Evolutionary conservation across 345 rosid species (phyloP).

Genomic region (Salix dunnii): DNA sequence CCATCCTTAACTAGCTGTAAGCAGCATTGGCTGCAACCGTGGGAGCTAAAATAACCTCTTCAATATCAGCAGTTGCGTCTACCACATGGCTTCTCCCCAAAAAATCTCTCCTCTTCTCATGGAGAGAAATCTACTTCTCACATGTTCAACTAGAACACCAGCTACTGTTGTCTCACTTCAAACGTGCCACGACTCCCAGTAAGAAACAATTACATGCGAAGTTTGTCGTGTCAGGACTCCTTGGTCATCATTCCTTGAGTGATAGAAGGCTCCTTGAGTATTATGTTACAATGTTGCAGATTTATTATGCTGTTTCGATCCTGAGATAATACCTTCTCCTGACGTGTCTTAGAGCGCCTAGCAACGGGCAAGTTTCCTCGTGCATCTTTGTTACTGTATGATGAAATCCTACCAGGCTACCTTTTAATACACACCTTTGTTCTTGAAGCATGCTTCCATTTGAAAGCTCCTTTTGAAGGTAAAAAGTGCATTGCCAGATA

Average conservation of each 20-base stretch:
- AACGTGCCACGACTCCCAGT: not conserved
- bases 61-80: not conserved
- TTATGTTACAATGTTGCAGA: not conserved
- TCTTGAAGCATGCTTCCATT: constrained; percentile 6
- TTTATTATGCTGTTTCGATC: not conserved
- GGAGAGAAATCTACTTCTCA: not conserved
- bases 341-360: constrained; percentile 10
- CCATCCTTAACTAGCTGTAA: not conserved
- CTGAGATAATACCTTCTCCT: not conserved
- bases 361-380: not conserved
- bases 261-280: constrained; percentile 7
- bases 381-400: constrained; percentile 2
- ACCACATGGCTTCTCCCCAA: not conserved
- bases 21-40: not conserved
- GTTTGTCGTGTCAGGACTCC: constrained; percentile 4
- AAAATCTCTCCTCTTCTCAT: not conserved
- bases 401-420: not conserved
- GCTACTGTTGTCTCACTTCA: not conserved
- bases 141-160: not conserved
- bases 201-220: constrained; percentile 2
- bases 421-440: constrained; percentile 2
- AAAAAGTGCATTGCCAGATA: constrained; percentile 12
- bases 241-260: not conserved
- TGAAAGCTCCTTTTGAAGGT: constrained; percentile 6
- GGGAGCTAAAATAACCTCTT: not conserved